These are phyloP conservation scores for Arabidopsis lyrata DNA, from an alignment of 441 rosid genomes.

Conservation along the genomic window DNA sequence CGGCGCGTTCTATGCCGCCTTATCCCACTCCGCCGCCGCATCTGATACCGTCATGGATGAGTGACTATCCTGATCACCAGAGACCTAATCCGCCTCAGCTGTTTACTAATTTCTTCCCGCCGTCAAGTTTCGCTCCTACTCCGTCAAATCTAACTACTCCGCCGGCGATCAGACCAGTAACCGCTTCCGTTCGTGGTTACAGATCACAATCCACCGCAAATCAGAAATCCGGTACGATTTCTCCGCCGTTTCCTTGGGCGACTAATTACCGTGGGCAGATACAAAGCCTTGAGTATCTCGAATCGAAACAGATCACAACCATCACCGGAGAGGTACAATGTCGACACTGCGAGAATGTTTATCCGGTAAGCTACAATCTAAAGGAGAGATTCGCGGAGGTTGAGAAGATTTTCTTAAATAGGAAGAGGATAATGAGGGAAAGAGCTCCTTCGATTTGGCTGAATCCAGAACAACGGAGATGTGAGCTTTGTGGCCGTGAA, in stretches of 20 bases:
- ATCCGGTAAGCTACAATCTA: slow-evolving; percentile 56
- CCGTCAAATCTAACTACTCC: neutral
- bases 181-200: slow-evolving; percentile 26
- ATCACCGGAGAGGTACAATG: slow-evolving; percentile 67
- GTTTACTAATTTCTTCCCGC: neutral
- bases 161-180: slow-evolving; percentile 19
- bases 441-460: slow-evolving; percentile 70
- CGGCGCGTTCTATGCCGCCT: neutral
- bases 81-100: neutral
- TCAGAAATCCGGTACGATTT: slow-evolving; percentile 47
- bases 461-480: slow-evolving; percentile 52
- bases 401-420: slow-evolving; percentile 41
- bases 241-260: slow-evolving; percentile 75
- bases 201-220: slow-evolving; percentile 34
- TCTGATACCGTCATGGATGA: neutral
- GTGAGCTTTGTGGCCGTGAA: slow-evolving; percentile 58
- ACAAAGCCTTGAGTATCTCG: slow-evolving; percentile 48
- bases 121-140: neutral
- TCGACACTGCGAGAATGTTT: slow-evolving; percentile 60
- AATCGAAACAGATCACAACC: slow-evolving; percentile 42
- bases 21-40: neutral
- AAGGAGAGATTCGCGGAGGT: slow-evolving; percentile 57
- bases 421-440: slow-evolving; percentile 56
- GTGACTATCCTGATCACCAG: neutral
- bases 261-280: slow-evolving; percentile 60